These are phyloP conservation scores for Physcomitrium patens DNA, from an alignment of 225 moss, liverwort and hornwort genomes.

Conservation along the genomic window DNA sequence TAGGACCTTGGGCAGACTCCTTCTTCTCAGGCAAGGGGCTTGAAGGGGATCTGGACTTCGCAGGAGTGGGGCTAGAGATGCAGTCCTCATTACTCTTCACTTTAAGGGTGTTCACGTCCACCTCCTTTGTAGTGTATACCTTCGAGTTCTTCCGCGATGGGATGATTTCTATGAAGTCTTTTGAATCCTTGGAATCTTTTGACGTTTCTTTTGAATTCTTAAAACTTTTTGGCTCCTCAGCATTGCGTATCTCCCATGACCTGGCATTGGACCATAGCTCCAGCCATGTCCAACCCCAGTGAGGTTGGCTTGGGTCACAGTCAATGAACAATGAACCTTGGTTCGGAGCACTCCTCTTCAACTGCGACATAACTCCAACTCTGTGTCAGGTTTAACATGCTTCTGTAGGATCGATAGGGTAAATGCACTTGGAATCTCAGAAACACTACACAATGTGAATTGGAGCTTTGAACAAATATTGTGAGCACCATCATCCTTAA, in stretches of 20 bases:
- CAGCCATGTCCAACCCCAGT: slow-evolving; percentile 92
- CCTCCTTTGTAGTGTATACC: slow-evolving; percentile 50
- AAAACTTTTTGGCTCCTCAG: slow-evolving; percentile 3
- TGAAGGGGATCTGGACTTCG: not conserved
- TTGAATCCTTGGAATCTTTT: slow-evolving; percentile 36
- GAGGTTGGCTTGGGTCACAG: slow-evolving; percentile 79
- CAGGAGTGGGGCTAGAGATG: slow-evolving; percentile 12
- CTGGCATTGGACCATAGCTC: slow-evolving; percentile 91
- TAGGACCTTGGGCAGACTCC: no score
- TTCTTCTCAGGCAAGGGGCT: not conserved
- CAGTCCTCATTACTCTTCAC: slow-evolving; percentile 31
- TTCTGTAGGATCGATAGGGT: no score
- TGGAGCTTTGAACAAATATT: no score
- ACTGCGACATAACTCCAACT: slow-evolving; percentile 36
- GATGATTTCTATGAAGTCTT: slow-evolving; percentile 59
- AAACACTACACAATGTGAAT: no score
- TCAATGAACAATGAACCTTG: slow-evolving; percentile 66
- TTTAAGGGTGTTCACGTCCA: slow-evolving; percentile 33
- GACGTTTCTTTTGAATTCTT: not conserved
- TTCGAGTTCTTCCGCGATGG: slow-evolving; percentile 59
- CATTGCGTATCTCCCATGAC: slow-evolving; percentile 69
- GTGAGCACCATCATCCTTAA: not conserved
- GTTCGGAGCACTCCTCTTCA: slow-evolving; percentile 70
- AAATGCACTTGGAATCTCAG: no score
- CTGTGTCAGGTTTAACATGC: not conserved